phyloP scores from a whole-genome alignment of 345 rosid genomes.

The Pugionium dolabratum region DNA sequence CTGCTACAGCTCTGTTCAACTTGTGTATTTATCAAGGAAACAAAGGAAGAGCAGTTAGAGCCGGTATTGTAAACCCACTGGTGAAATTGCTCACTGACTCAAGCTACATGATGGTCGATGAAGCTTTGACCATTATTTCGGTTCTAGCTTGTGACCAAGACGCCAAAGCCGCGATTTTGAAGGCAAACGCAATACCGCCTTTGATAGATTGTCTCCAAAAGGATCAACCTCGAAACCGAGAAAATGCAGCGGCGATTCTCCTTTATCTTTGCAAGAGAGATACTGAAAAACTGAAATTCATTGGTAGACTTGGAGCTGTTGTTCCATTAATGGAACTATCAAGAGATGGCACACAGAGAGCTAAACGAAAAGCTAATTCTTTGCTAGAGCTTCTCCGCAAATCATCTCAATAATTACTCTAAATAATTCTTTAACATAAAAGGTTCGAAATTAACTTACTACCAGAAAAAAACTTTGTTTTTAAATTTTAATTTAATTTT shows the following conservation, averaged over 20 bases:
- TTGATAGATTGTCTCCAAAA: slow-evolving; percentile 64
- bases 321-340: slow-evolving; percentile 81
- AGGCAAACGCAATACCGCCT: slow-evolving; percentile 61
- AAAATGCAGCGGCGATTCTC: slow-evolving; percentile 83
- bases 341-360: slow-evolving; percentile 85
- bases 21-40: slow-evolving; percentile 84
- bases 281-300: slow-evolving; percentile 54
- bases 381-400: slow-evolving; percentile 73
- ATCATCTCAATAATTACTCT: slow-evolving; percentile 42
- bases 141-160: slow-evolving; percentile 75
- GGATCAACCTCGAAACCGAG: slow-evolving; percentile 70
- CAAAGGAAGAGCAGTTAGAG: slow-evolving; percentile 85
- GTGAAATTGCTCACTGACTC: slow-evolving; percentile 66
- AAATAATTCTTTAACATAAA: slow-evolving; percentile 32
- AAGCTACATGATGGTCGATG: slow-evolving; percentile 64
- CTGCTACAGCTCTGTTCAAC: slow-evolving; percentile 89
- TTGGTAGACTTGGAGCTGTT: slow-evolving; percentile 82
- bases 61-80: slow-evolving; percentile 69
- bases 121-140: slow-evolving; percentile 77
- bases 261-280: slow-evolving; percentile 89
- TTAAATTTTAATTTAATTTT: neutral
- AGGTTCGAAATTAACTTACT: slow-evolving; percentile 16
- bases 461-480: slow-evolving; percentile 11
- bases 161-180: slow-evolving; percentile 67
- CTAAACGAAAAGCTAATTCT: slow-evolving; percentile 73